Percentiles rank a stretch among this genome's conserved stretches.
These are phyloP conservation scores for Clavispora vitiphila DNA, from an alignment of 805 yeast genomes.

Conservation along the genomic window DNA sequence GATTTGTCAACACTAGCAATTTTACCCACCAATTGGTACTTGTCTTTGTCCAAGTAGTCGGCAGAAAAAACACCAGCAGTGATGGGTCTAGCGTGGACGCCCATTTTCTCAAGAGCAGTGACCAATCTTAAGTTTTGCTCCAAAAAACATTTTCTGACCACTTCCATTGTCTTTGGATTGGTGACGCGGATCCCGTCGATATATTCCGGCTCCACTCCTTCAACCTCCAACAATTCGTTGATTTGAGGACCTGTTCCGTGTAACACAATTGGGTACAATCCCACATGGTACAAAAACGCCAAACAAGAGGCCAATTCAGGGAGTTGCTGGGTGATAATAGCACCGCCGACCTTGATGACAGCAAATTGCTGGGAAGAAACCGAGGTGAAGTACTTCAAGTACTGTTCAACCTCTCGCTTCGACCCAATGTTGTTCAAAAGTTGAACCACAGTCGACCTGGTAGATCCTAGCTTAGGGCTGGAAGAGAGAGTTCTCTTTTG, in stretches of 20 bases:
- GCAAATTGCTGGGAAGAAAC: slow-evolving; percentile 97
- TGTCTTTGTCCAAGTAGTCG: slow-evolving; percentile 81
- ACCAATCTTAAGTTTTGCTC: slow-evolving; percentile 94
- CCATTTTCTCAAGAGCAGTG: slow-evolving; percentile 92
- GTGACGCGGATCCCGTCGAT: slow-evolving; percentile 96
- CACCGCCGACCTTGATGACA: slow-evolving; percentile 98
- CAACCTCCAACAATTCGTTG: slow-evolving; percentile 85
- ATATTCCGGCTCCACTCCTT: slow-evolving; percentile 93
- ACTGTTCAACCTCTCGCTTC: slow-evolving; percentile 96
- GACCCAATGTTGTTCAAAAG: slow-evolving; percentile 93
- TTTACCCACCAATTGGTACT: slow-evolving; percentile 89
- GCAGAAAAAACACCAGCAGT: slow-evolving; percentile 97
- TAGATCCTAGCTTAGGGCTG: slow-evolving; percentile 36
- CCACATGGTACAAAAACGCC: slow-evolving; percentile 95
- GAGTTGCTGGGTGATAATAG: slow-evolving; percentile 91
- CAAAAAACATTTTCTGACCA: slow-evolving; percentile 89
- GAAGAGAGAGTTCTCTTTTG: slow-evolving; percentile 5
- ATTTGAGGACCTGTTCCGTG: slow-evolving; percentile 99
- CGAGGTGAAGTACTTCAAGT: slow-evolving; percentile 91
- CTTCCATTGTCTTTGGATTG: slow-evolving; percentile 89
- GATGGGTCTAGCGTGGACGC: slow-evolving; percentile 97
- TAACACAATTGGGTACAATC: slow-evolving; percentile 90
- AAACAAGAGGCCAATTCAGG: slow-evolving; percentile 92
- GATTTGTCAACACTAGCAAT: slow-evolving; percentile 82
- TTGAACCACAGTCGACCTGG: slow-evolving; percentile 94